Base-by-base conservation (phyloP, 441 rosid species). In the Metrosideros polymorpha region DNA sequence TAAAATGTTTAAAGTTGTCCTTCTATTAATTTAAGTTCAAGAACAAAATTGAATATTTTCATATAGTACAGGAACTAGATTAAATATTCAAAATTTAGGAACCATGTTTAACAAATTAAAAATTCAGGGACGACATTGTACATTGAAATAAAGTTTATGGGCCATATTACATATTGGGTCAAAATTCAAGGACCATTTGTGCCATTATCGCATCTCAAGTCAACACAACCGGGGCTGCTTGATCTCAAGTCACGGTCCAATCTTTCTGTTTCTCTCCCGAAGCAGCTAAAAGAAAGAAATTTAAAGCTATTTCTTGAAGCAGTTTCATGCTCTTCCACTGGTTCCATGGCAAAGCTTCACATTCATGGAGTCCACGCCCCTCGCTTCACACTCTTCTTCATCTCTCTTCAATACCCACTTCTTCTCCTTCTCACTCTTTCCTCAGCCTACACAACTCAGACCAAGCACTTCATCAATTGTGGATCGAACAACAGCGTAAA, bases 381-480 rank as follows among this genome's bases (percentile, higher is more conserved):
- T 87, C 89, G 84, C 89, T 82, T n/a, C 77, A 29, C 57, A 39
- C 82, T 32, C 90, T 89, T 57, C 55, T 84, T 59, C 76, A 22
- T 17, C 82, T 86, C 79, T 82, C 85, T 35, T 84, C 79, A 35
- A 12, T 66, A 24, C 51, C 61, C 83, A n/a, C 90, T 89, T 66
- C 55, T 86, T 59, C 63, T 24, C 15, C 76, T n/a, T n/a, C n/a
- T 86, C 82, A 55, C 85, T 30, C 27, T 35, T 66, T 85, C 89
- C 39, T 85, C 87, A 4, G 45, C 86, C 18, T 85, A 86, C 79
- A 32, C 87, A 84, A 88, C 7, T 55, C 92, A 92, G 2, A 55
- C 45, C 4, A 75, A 87, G 86, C 87, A 90, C 89, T 91, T 90
- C 92, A 87, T 93, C 91, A 91, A 89, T 89, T 92, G 91, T 49